Base-by-base conservation (phyloP, 495 filamentous ascomycete genomes). In the Penicillium flavigenum region DNA sequence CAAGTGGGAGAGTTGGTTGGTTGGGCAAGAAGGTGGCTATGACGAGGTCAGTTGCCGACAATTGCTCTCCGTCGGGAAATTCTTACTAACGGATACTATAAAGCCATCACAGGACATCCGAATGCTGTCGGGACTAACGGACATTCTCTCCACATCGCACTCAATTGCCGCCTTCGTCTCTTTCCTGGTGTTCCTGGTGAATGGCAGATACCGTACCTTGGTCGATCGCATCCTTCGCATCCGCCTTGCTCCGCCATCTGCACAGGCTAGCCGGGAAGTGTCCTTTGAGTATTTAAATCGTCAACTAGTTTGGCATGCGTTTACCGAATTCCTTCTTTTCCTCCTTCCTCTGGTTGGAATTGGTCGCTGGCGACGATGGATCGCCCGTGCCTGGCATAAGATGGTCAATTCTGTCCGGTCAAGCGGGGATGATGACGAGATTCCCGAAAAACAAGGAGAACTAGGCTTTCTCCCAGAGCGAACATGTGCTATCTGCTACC, bases 281-380 rank as follows among this genome's bases (percentile, higher is more conserved):
- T 92, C 88, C 1, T 97, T 98, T 67, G 94, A 98, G 73, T 98
- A 97, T 69, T 83, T 98, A 44, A 98, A 98, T 68, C 87, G 94
- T 14, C 94, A 98, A 72, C 83, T 98, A 7, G 94, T 98, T 42
- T 98, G 94, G 94, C 94, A 98, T 69, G 94, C 94, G 17, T 97
- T 98, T 64, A 98, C 94, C 24, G 94, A 98, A 69, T 98, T 98
- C 65, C 81, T 99, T 5, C 84, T 99, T 7, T 99, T 99, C 69
- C 82, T 99, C 11, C 81, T 99, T 4, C 94, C 94, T 1, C 78
- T 99, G 26, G 90, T 99, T 42, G 93, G 93, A 43, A 93, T 99
- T 57, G 87, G 87, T 63, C 81, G 92, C 56, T 99, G 94, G 94
- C 82, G 89, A 50, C 82, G 92, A 50, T 97, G 92, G 91, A 80